These are phyloP conservation scores for Schwanniomyces pseudopolymorphus DNA, from an alignment of 805 yeast genomes.

Conservation along the genomic window DNA sequence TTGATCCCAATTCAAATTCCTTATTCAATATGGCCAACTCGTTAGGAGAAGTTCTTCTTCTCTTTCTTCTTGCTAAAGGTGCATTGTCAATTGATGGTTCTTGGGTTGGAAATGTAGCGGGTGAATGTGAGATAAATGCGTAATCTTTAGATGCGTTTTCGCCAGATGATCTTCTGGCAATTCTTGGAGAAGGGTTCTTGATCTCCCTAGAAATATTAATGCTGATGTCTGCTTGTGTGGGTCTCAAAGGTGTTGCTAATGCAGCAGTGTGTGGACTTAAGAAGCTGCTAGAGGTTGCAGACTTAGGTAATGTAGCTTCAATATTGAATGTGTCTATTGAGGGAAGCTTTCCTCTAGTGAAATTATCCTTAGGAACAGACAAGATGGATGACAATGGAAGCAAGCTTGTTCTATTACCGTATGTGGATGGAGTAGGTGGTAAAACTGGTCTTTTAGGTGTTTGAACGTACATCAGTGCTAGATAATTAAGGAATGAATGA, in stretches of 20 bases:
- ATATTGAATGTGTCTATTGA: conserved; percentile 20
- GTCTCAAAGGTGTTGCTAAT: conserved; percentile 5
- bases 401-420: conserved; percentile 24
- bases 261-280: not conserved
- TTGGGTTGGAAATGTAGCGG: conserved; percentile 77
- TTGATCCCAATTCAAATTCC: conserved; percentile 73
- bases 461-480: conserved; percentile 20
- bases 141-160: conserved; percentile 35
- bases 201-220: conserved; percentile 2
- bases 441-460: conserved; percentile 36
- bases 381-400: conserved; percentile 43
- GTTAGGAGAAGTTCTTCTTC: conserved; percentile 90
- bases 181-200: not conserved
- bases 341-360: conserved; percentile 18
- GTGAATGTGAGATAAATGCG: conserved; percentile 93
- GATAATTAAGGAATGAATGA: not conserved
- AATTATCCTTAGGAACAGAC: conserved; percentile 3
- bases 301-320: conserved; percentile 4
- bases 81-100: conserved; percentile 87
- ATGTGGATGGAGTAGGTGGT: conserved; percentile 20
- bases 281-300: not conserved
- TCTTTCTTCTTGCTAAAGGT: conserved; percentile 88
- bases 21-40: conserved; percentile 79
- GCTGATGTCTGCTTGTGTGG: conserved; percentile 5
- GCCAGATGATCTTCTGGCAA: not conserved